Evolutionary conservation across 2,329 filamentous ascomycete genomes (phyloP).

Genomic region (Scortechinia acanthostroma): DNA sequence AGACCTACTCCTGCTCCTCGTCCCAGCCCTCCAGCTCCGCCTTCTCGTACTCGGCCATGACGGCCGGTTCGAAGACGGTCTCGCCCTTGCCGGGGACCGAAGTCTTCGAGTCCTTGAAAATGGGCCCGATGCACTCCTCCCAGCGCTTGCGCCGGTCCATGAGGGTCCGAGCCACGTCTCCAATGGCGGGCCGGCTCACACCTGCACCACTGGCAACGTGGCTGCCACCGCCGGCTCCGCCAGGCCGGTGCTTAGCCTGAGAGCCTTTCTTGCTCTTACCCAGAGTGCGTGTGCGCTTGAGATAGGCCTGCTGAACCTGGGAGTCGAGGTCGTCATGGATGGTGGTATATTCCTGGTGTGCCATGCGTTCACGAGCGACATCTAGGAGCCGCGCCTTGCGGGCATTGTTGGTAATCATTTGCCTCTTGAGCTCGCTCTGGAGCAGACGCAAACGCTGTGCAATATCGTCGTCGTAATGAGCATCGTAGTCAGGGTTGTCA

Average conservation of each 20-base stretch:
- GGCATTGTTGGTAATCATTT: conserved; percentile 52
- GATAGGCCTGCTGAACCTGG: conserved; percentile 60
- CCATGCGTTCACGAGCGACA: conserved; percentile 55
- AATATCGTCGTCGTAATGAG: conserved; percentile 58
- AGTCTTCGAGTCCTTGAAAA: conserved; percentile 51
- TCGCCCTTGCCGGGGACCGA: conserved; percentile 40
- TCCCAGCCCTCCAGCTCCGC: conserved; percentile 52
- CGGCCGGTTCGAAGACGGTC: conserved; percentile 47
- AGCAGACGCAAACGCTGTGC: conserved; percentile 55
- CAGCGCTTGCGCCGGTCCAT: conserved; percentile 58
- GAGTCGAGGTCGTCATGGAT: conserved; percentile 63
- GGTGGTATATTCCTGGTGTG: conserved; percentile 60
- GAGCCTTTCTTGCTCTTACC: conserved; percentile 52
- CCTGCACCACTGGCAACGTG: conserved; percentile 19
- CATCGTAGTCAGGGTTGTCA: conserved; percentile 49
- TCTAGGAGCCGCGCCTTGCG: conserved; percentile 55
- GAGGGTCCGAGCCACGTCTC: conserved; percentile 53
- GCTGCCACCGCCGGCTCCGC: conserved; percentile 24
- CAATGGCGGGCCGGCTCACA: conserved; percentile 27
- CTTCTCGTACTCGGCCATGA: conserved; percentile 46
- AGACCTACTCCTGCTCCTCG: conserved; percentile 41
- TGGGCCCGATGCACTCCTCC: conserved; percentile 54
- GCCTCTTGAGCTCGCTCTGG: conserved; percentile 49
- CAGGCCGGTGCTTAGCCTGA: conserved; percentile 24
- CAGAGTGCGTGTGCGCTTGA: conserved; percentile 58